Conservation (phyloP, 2,329 filamentous ascomycete genomes). For the Fusarium tuaranense region DNA sequence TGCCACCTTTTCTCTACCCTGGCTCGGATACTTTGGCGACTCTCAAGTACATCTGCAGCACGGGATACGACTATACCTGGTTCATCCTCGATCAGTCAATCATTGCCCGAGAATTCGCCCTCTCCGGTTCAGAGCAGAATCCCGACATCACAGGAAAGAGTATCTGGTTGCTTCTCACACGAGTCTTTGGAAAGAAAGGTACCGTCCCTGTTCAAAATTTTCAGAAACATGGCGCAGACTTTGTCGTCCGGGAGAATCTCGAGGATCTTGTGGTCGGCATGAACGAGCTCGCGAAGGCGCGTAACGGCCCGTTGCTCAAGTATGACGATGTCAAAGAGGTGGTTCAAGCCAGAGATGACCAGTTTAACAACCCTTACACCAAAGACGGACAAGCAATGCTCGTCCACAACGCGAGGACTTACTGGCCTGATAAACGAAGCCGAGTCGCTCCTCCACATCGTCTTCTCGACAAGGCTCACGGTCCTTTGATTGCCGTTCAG, state of each 20-base stretch:
- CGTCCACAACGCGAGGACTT: slow-evolving; percentile 66
- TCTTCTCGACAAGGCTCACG: slow-evolving; percentile 65
- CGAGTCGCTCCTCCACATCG: slow-evolving; percentile 66
- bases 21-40: slow-evolving; percentile 69
- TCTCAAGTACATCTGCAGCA: slow-evolving; percentile 69
- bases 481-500: slow-evolving; percentile 70
- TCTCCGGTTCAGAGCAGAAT: slow-evolving; percentile 74
- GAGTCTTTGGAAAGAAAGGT: slow-evolving; percentile 64
- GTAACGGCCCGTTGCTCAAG: slow-evolving; percentile 61
- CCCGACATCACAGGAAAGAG: slow-evolving; percentile 70
- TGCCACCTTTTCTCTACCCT: slow-evolving; percentile 68
- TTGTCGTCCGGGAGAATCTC: slow-evolving; percentile 68
- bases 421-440: slow-evolving; percentile 64
- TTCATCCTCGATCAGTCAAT: slow-evolving; percentile 70
- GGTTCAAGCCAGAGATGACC: slow-evolving; percentile 65
- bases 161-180: slow-evolving; percentile 62
- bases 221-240: slow-evolving; percentile 68
- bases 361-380: slow-evolving; percentile 67
- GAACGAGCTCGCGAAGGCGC: slow-evolving; percentile 65
- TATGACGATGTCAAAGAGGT: slow-evolving; percentile 57
- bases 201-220: slow-evolving; percentile 68
- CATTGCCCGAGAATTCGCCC: slow-evolving; percentile 70
- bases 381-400: slow-evolving; percentile 74
- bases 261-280: slow-evolving; percentile 67
- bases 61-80: slow-evolving; percentile 73